Conservation (phyloP, 2,329 filamentous ascomycete species). For the Nemania serpens region DNA sequence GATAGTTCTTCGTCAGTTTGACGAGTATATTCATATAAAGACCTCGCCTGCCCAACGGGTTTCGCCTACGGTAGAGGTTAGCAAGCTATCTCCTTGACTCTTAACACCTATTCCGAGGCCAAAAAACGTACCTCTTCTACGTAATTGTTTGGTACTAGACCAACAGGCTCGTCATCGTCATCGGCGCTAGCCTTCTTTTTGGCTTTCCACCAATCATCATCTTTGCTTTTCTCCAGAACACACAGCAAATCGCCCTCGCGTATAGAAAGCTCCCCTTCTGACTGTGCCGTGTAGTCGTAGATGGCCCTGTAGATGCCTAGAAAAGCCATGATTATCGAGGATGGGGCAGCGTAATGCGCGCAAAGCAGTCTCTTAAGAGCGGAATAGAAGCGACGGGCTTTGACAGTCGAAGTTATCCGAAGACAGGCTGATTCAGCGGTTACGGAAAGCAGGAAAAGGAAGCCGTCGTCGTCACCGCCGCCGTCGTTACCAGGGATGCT, state of each 20-base stretch:
- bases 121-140: constrained; percentile 77
- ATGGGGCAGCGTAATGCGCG: constrained; percentile 9
- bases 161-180: constrained; percentile 89
- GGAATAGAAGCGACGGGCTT: not conserved
- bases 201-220: constrained; percentile 91
- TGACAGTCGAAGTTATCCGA: not conserved
- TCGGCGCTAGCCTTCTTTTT: constrained; percentile 86
- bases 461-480: not conserved
- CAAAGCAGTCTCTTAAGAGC: not conserved
- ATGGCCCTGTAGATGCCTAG: constrained; percentile 86
- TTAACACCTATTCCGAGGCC: constrained; percentile 45
- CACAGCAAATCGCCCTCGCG: constrained; percentile 87
- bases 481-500: not conserved
- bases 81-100: constrained; percentile 52
- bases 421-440: not conserved
- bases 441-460: not conserved
- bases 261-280: constrained; percentile 83
- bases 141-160: constrained; percentile 92
- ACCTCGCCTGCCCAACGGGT: constrained; percentile 73
- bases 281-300: constrained; percentile 91
- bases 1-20: constrained; percentile 98
- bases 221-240: constrained; percentile 78
- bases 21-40: constrained; percentile 96
- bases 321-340: constrained; percentile 73
- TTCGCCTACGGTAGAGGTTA: constrained; percentile 56